Evolutionary conservation across 2,329 filamentous ascomycete genomes (phyloP).

Genomic region (Cytospora piceicola): DNA sequence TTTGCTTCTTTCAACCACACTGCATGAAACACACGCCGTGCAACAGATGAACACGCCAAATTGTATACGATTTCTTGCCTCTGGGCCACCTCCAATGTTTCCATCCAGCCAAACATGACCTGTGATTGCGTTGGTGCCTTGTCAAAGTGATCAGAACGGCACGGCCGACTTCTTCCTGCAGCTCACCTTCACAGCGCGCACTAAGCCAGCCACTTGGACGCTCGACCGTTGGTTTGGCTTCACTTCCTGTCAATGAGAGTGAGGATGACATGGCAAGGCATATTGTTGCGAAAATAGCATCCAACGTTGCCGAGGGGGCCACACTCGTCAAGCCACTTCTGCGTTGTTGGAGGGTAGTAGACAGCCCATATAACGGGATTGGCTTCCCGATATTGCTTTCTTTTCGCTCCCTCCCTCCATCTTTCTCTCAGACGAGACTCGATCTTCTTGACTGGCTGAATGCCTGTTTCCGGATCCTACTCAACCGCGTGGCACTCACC

Average conservation of each 20-base stretch:
- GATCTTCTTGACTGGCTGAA: slow-evolving; percentile 1
- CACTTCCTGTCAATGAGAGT: not conserved
- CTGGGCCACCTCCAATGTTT: slow-evolving; percentile 4
- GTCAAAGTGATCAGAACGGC: not conserved
- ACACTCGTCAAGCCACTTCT: slow-evolving; percentile 9
- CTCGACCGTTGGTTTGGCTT: slow-evolving; percentile 13
- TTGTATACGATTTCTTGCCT: slow-evolving; percentile 13
- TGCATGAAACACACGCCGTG: slow-evolving; percentile 13
- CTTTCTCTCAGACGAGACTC: not conserved
- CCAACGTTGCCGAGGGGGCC: not conserved
- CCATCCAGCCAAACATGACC: not conserved
- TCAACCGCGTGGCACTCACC: not conserved
- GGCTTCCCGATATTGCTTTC: slow-evolving; percentile 12
- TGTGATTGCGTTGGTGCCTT: not conserved
- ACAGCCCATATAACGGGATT: slow-evolving; percentile 3
- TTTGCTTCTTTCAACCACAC: slow-evolving; percentile 12
- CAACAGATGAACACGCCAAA: slow-evolving; percentile 16
- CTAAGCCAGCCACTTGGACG: slow-evolving; percentile 2
- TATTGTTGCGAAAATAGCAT: not conserved
- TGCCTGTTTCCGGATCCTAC: not conserved
- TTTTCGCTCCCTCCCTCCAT: not conserved
- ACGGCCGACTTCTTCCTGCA: not conserved
- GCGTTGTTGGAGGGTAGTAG: not conserved
- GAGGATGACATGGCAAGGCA: not conserved
- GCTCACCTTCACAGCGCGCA: slow-evolving; percentile 3